phyloP scores from a whole-genome alignment of 805 yeast genomes.

The Candida glaebosa region DNA sequence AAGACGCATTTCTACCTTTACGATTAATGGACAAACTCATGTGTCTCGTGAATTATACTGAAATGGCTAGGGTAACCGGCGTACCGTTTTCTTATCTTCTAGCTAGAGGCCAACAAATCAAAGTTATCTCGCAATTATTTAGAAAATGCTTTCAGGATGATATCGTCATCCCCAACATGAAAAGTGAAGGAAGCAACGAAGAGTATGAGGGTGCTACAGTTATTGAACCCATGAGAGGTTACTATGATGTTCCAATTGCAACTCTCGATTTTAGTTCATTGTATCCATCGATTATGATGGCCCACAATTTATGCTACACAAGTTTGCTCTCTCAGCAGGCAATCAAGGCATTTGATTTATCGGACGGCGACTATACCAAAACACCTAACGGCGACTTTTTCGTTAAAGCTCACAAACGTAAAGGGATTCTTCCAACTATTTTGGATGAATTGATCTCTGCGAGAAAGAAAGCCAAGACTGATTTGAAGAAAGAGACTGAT shows the following conservation, averaged over 20 bases:
- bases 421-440: slow-evolving; percentile 91
- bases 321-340: slow-evolving; percentile 72
- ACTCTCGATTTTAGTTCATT: slow-evolving; percentile 96
- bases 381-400: slow-evolving; percentile 94
- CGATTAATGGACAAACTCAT: slow-evolving; percentile 86
- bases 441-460: slow-evolving; percentile 84
- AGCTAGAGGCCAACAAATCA: slow-evolving; percentile 95
- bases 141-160: slow-evolving; percentile 86
- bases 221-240: slow-evolving; percentile 94
- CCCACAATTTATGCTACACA: slow-evolving; percentile 94
- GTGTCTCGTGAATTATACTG: slow-evolving; percentile 96
- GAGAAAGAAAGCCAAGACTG: slow-evolving; percentile 88
- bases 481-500: slow-evolving; percentile 87
- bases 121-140: slow-evolving; percentile 92
- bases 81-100: slow-evolving; percentile 91
- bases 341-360: slow-evolving; percentile 59
- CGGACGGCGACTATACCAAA: slow-evolving; percentile 71
- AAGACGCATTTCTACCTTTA: slow-evolving; percentile 91
- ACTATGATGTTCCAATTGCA: slow-evolving; percentile 95
- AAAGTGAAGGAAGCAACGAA: slow-evolving; percentile 74
- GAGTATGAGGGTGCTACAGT: slow-evolving; percentile 99
- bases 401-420: slow-evolving; percentile 62
- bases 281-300: slow-evolving; percentile 99
- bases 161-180: slow-evolving; percentile 87
- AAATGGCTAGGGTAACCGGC: slow-evolving; percentile 99